phyloP scores from a whole-genome alignment of 441 rosid species.

The Iberis amara region DNA sequence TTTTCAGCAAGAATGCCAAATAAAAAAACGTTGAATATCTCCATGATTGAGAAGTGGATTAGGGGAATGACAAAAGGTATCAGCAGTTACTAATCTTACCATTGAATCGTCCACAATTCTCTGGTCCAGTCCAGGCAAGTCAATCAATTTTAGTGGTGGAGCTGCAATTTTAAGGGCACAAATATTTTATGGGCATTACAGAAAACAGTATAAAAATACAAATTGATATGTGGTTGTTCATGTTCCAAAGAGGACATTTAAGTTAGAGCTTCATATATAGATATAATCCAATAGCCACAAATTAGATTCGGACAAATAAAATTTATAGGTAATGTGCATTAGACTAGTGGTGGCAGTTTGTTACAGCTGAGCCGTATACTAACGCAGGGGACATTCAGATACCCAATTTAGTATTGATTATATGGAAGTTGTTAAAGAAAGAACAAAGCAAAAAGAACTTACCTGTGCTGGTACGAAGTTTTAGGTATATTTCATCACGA shows the following conservation, averaged over 20 bases:
- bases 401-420: constrained; percentile 7
- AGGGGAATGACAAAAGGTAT: constrained; percentile 20
- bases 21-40: background rate
- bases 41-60: constrained; percentile 13
- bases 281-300: constrained; percentile 10
- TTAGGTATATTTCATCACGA: constrained; percentile 60
- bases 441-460: constrained; percentile 9
- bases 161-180: constrained; percentile 39
- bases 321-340: background rate
- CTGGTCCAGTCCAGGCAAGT: constrained; percentile 74
- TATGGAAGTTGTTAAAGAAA: background rate
- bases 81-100: constrained; percentile 36
- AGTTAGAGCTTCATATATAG: constrained; percentile 1
- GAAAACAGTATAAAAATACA: background rate
- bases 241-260: constrained; percentile 9
- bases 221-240: constrained; percentile 8
- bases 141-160: constrained; percentile 61
- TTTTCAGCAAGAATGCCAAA: constrained; percentile 6
- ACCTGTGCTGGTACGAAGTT: constrained; percentile 73
- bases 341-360: background rate
- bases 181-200: constrained; percentile 12
- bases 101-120: constrained; percentile 54
- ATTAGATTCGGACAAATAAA: constrained; percentile 5
- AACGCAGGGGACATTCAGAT: constrained; percentile 4
- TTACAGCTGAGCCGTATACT: constrained; percentile 12